Evolutionary conservation across 306 rosid species (phyloP), one percentile per base, ranked within the genome.

Genomic region (Prunus mongolica): DNA sequence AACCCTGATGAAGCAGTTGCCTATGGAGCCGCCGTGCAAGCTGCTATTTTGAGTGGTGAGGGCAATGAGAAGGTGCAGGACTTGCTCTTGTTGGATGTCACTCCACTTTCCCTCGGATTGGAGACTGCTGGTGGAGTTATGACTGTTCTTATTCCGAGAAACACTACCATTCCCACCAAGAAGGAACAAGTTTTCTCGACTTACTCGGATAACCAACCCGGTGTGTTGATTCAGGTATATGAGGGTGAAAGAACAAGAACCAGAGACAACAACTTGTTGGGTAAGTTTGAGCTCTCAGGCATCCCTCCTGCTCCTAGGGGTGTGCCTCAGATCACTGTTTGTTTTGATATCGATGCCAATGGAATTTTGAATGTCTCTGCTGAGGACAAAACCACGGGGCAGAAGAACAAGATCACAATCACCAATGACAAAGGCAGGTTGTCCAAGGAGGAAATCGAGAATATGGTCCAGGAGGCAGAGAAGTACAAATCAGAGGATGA

Each of bases 1-100:
- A 84, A 84, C 66, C 88, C 85, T 0, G 88, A 84, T 11, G 88
- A 84, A 69, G 88, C 88, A 2, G 85, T 84, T 8, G 85, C 87
- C 1, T 82, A 77, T 52, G 87, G 85, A 1, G 81, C 81, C 12
- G 79, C 89, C 0, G 89, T 80, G 5, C 89, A 83, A 41, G 89
- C 87, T 13, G 85, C 86, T 6, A 82, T 85, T 56, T 51, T 77
- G 28, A 44, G 77, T 15, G 84, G 86, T 6, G 81, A 82, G 32
- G 85, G 82, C 6, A 84, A 84, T 60, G 83, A 74, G 77, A 86
- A 80, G 69, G 79, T 82, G 19, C 82, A 86, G 12, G 84, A 82
- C 70, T 69, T 82, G 45, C 16, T 86, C 9, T 47, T 86, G 46
- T 61, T 80, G 34, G 87, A 82, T 63, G 87, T 78, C 52, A 77